Evolutionary conservation across 495 filamentous ascomycete species (phyloP).

Genomic region (Gamarada debralockiae): DNA sequence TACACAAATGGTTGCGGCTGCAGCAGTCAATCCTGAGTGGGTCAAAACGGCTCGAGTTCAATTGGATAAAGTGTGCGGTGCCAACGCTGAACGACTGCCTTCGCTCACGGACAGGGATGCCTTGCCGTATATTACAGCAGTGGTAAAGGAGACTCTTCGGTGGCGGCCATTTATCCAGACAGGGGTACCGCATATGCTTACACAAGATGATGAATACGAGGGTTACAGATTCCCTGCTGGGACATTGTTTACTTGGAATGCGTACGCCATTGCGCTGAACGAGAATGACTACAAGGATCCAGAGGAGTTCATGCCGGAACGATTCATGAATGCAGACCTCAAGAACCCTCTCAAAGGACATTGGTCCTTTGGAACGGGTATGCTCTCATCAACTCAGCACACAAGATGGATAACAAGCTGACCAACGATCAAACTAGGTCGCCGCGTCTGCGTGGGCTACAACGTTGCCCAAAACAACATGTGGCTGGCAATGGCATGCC

Average conservation of each 20-base stretch:
- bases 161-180: constrained; percentile 14
- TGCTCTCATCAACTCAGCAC: no score
- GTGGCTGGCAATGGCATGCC: constrained; percentile 39
- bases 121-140: constrained; percentile 13
- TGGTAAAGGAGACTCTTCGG: constrained; percentile 10
- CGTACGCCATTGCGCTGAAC: constrained; percentile 26
- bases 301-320: constrained; percentile 38
- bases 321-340: constrained; percentile 41
- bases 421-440: constrained; percentile 12
- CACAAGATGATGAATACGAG: constrained; percentile 44
- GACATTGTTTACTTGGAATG: constrained; percentile 35
- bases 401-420: not conserved
- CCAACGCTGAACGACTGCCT: constrained; percentile 31
- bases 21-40: constrained; percentile 28
- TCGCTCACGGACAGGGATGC: constrained; percentile 23
- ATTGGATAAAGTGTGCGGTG: constrained; percentile 36
- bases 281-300: constrained; percentile 27
- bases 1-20: constrained; percentile 36
- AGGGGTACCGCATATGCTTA: constrained; percentile 20
- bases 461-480: constrained; percentile 37
- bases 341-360: constrained; percentile 31
- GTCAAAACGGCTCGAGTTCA: constrained; percentile 30
- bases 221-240: constrained; percentile 46
- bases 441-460: constrained; percentile 44
- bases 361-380: constrained; percentile 36